phyloP scores from a whole-genome alignment of 192 early-diverging fungal genomes.

The Coemansia biformis region DNA sequence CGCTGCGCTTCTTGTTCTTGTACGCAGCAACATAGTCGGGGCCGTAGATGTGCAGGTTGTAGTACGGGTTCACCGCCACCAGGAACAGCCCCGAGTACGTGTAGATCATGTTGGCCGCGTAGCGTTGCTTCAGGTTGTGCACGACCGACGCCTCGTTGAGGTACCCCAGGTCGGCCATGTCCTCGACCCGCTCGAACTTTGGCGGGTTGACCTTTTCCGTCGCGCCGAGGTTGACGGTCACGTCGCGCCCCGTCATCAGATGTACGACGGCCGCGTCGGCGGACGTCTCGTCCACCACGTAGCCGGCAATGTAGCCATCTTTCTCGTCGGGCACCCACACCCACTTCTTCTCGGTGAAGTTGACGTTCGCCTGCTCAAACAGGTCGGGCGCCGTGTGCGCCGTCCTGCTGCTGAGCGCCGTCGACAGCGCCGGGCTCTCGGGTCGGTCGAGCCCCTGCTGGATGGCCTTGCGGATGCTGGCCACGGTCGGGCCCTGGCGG shows the following conservation, averaged over 20 bases:
- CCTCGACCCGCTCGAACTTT: constrained; percentile 97
- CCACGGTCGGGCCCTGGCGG: constrained; percentile 43
- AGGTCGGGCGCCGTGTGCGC: constrained; percentile 40
- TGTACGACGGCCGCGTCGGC: constrained; percentile 58
- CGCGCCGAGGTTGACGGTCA: constrained; percentile 68
- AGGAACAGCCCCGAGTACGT: constrained; percentile 99
- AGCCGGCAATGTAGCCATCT: constrained; percentile 82
- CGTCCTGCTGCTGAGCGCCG: constrained; percentile 34
- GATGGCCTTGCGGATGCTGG: constrained; percentile 50
- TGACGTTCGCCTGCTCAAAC: constrained; percentile 56
- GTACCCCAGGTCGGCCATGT: constrained; percentile 97
- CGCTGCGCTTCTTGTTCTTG: constrained; percentile 64
- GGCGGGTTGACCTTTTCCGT: constrained; percentile 98
- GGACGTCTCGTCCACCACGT: constrained; percentile 64
- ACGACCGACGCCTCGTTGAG: constrained; percentile 97
- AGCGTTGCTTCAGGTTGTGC: constrained; percentile 92
- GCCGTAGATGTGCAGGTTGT: constrained; percentile 84
- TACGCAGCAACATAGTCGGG: constrained; percentile 60
- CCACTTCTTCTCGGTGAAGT: constrained; percentile 94
- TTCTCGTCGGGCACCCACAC: constrained; percentile 93
- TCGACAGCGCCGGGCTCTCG: constrained; percentile 31
- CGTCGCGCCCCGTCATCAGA: constrained; percentile 69
- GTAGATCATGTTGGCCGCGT: constrained; percentile 88
- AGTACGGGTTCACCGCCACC: constrained; percentile 98
- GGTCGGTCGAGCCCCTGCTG: constrained; percentile 48